Percentiles rank a stretch among this genome's conserved stretches.
phyloP scores from a whole-genome alignment of 192 early-diverging fungal species.

The Coemansia sp. region DNA sequence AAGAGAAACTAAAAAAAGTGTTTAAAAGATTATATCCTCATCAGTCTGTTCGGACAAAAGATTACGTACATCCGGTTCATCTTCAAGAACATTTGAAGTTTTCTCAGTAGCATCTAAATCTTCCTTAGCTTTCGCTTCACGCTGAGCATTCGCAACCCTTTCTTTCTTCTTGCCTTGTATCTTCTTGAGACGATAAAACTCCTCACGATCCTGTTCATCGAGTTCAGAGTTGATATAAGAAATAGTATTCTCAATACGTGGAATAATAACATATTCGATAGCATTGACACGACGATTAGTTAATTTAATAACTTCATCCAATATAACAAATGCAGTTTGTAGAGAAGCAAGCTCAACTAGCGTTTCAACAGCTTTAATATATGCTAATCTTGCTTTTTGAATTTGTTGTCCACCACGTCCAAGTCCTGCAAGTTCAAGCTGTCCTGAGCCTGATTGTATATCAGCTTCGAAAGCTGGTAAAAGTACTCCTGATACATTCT shows the following conservation, averaged over 20 bases:
- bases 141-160: conserved; percentile 57
- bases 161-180: conserved; percentile 99
- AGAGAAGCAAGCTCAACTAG: conserved; percentile 96
- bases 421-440: conserved; percentile 98
- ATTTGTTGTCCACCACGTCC: conserved; percentile 98
- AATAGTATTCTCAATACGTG: conserved; percentile 97
- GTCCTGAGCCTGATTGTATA: conserved; percentile 77
- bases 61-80: conserved; percentile 19
- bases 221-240: conserved; percentile 93
- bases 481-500: conserved; percentile 98
- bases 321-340: conserved; percentile 98
- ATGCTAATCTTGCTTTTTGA: conserved; percentile 90
- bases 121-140: conserved; percentile 28
- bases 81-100: conserved; percentile 7
- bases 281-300: conserved; percentile 99
- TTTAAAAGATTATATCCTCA: conserved; percentile 62
- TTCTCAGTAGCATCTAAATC: conserved; percentile 9
- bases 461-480: conserved; percentile 84
- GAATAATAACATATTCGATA: conserved; percentile 99
- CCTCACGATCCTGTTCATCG: conserved; percentile 98
- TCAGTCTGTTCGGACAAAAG: conserved; percentile 55
- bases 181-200: conserved; percentile 98
- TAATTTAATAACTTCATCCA: conserved; percentile 99
- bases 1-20: background rate
- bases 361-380: conserved; percentile 91